Evolutionary conservation across 768 basidiomycete species (phyloP).

Genomic region (Fibroporia radiculosa): DNA sequence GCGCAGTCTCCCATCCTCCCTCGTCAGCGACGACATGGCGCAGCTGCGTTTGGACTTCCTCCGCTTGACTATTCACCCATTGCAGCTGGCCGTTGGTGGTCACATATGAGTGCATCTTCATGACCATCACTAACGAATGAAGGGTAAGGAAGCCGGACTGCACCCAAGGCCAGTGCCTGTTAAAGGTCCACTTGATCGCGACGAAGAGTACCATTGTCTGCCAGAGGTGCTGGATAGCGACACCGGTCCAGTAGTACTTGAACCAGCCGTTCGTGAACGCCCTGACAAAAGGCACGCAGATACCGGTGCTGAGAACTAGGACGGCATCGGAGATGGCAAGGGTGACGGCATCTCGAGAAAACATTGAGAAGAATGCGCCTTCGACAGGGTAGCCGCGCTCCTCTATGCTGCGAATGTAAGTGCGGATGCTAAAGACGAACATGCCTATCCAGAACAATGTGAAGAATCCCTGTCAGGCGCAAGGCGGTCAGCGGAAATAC

Average conservation of each 20-base stretch:
- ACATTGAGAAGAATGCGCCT: slow-evolving; percentile 75
- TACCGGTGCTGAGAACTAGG: slow-evolving; percentile 65
- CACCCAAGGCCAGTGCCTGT: slow-evolving; percentile 97
- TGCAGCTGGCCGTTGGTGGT: slow-evolving; percentile 82
- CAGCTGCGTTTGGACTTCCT: slow-evolving; percentile 35
- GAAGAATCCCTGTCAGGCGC: slow-evolving; percentile 73
- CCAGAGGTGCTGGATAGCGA: slow-evolving; percentile 70
- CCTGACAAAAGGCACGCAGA: slow-evolving; percentile 81
- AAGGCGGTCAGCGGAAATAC: slow-evolving; percentile 5
- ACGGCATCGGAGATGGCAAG: slow-evolving; percentile 81
- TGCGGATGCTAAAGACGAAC: slow-evolving; percentile 73
- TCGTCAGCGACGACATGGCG: slow-evolving; percentile 37
- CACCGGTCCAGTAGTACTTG: slow-evolving; percentile 68
- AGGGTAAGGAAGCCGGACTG: slow-evolving; percentile 87
- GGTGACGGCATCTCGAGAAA: slow-evolving; percentile 77
- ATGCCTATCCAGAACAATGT: slow-evolving; percentile 90
- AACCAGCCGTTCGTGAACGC: slow-evolving; percentile 75
- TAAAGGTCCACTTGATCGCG: slow-evolving; percentile 86
- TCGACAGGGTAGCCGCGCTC: slow-evolving; percentile 72
- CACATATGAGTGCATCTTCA: slow-evolving; percentile 96
- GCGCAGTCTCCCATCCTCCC: slow-evolving; percentile 65
- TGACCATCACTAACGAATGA: slow-evolving; percentile 84
- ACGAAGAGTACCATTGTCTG: slow-evolving; percentile 68
- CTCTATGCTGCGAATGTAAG: slow-evolving; percentile 72
- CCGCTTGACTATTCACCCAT: slow-evolving; percentile 37